Evolutionary conservation across 1,284 basidiomycete species (phyloP), one percentile per base, ranked within the genome.

Genomic region (Boletus holoroseus): DNA sequence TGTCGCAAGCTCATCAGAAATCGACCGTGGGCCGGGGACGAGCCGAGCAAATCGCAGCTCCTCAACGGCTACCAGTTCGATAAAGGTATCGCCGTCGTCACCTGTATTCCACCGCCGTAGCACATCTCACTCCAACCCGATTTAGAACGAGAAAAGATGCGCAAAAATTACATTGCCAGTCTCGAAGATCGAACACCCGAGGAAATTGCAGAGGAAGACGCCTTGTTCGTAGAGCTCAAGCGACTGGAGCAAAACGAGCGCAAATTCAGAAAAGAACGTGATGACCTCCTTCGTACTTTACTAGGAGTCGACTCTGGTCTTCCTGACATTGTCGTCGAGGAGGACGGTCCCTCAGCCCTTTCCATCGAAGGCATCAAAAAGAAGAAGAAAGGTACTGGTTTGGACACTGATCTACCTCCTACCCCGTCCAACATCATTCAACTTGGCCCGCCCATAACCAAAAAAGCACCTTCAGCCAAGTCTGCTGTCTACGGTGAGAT

Each of bases 161-260:
- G 96, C 51, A 98, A 95, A 70, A 83, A 85, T 55, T 96, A 97
- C 60, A 79, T 98, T 9, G 74, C 80, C 2, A 88, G 86, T 54
- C 79, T 99, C 12, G 91, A 95, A 68, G 83, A 81, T 51, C 84
- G 95, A 9, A 92, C 93, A 0, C 80, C 85, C 1, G 84, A 90
- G 47, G 92, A 98, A 70, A 85, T 97, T 37, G 85, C 86, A 8
- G 95, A 99, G 66, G 96, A 99, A 74, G 94, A 98, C 62, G 91
- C 93, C 4, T 76, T 99, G 0, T 99, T 93, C 71, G 75, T 98
- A 57, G 94, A 99, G 68, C 81, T 96, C 45, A 93, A 95, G 62
- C 83, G 92, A 11, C 78, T 99, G 45, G 94, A 98, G 67, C 95
- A 98, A 70, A 92, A 82, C 59, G 93, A 97, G 67, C 79, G 87